Evolutionary conservation across 2,329 filamentous ascomycete genomes (phyloP), one percentile per base, ranked within the genome.

Genomic region (Ceratocystis ficicola): DNA sequence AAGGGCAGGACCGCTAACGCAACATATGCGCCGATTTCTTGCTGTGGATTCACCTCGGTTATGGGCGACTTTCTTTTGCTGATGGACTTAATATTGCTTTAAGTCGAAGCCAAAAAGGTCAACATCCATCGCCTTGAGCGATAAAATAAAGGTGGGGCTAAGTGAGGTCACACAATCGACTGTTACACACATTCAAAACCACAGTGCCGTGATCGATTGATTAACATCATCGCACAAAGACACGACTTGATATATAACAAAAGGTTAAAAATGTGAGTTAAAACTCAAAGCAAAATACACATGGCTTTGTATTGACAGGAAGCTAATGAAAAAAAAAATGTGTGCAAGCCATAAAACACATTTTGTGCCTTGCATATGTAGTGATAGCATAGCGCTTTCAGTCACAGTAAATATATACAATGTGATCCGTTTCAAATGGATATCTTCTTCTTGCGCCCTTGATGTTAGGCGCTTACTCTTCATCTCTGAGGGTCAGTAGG

Each of bases 241-340:
- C 48, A 20, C 25, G 48, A 12, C 12, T 2, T 22, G 52, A 57
- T 17, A 57, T 4, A 7, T 25, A 12, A 30, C 3, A 28, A 15
- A 25, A 7, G 12, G 22, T n/a, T 22, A 55, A 30, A 12, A 28
- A 55, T 25, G 5, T 55, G 25, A 59, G 55, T 17, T 17, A 32
- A 41, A n/a, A 30, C 55, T 59, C 28, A 30, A 7, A n/a, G 17
- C 10, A 25, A 8, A 20, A 20, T 36, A 36, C 15, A 59, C n/a
- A 41, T 59, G 8, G 28, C 8, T 59, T 28, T 59, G 36, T 59
- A 62, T n/a, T 59, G 55, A 59, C 55, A 52, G 48, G 20, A 28
- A 28, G 36, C 36, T 41, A 41, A 15, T 41, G 22, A 52, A 28
- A 36, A 32, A 36, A 32, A 32, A 55, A n/a, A 57, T 5, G 52